Base-by-base conservation (phyloP, 202 grass and related monocot species). In the Schoenoplectus tabernaemontani region DNA sequence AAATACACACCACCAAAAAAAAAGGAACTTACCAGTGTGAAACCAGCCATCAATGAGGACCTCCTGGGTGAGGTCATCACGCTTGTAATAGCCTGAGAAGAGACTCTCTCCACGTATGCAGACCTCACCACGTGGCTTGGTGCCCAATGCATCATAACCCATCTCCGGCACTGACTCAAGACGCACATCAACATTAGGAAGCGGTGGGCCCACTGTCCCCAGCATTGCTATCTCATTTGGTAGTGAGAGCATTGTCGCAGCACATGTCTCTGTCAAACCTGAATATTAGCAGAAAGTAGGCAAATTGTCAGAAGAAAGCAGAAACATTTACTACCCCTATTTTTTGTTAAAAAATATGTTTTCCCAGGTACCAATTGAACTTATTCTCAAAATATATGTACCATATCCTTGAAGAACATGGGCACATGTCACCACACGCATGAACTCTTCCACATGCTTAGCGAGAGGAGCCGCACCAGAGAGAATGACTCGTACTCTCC, bases 371-470 rank as follows among this genome's bases (percentile, higher is more conserved):
- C 30, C 19, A 59, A 78, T 33, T 42, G 16, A 32, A 39, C 24
- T 54, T 51, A 75, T 75, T 15, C 48, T 48, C 20, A 37, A 65
- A 48, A 62, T 65, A 62, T 77, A 53, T 51, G 80, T 89, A 98
- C 95, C 96, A 44, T 98, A 98, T 76, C 96, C 96, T 84, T 98
- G 96, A 79, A 98, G 86, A 86, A 98, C 96, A 84, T 89, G 88
- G 44, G 96, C 84, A 79, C 96, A 95, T 79, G 96, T 87, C 54
- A 95, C 91, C 53, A 98, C 96, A 65, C 96, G 86, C 75, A 98
- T 46, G 79, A 81, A 98, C 71, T 90, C 84, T 74, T 98, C 96
- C 12, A 98, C 96, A 69, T 98, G 90, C 71, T 78, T 83, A 53
- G 91, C 79, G 3, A 98, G 76, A 67, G 95, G 95, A 80, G 95